Evolutionary conservation across 192 early-diverging fungal genomes (phyloP).

Genomic region (Physocladia obscura): DNA sequence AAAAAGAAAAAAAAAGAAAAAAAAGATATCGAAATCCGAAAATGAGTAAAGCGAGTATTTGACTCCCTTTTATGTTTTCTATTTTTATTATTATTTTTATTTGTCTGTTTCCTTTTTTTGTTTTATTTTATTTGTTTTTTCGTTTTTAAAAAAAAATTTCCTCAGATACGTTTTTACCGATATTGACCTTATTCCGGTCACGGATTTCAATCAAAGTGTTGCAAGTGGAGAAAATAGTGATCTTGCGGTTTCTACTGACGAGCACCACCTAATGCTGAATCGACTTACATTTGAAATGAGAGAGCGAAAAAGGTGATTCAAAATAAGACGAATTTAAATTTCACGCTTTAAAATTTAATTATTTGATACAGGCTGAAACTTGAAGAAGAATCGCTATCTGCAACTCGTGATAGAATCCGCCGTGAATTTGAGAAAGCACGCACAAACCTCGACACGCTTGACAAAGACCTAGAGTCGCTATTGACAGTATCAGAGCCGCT

Average conservation of each 20-base stretch:
- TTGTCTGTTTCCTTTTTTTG: background rate
- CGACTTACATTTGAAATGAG: constrained; percentile 52
- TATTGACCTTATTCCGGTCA: background rate
- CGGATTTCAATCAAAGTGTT: background rate
- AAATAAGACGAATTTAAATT: too few species aligned
- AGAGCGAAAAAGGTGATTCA: constrained; percentile 48
- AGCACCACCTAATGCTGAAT: constrained; percentile 57
- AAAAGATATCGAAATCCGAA: too few species aligned
- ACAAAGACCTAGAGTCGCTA: constrained; percentile 28
- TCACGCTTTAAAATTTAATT: background rate
- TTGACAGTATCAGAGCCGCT: constrained; percentile 34
- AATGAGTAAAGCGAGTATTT: too few species aligned
- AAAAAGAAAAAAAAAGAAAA: too few species aligned
- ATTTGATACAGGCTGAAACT: constrained; percentile 18
- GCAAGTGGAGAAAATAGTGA: constrained; percentile 1
- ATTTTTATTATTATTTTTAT: too few species aligned
- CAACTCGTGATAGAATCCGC: background rate
- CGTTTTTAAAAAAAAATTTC: too few species aligned
- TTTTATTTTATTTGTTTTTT: constrained; percentile 5
- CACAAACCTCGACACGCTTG: constrained; percentile 32
- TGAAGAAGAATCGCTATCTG: constrained; percentile 23
- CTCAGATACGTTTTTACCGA: background rate
- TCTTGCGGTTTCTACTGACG: constrained; percentile 26
- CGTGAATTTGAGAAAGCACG: constrained; percentile 15
- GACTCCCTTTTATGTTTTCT: too few species aligned